These are phyloP conservation scores for Claviceps cyperi DNA, from an alignment of 2,329 filamentous ascomycete species.

Conservation along the genomic window DNA sequence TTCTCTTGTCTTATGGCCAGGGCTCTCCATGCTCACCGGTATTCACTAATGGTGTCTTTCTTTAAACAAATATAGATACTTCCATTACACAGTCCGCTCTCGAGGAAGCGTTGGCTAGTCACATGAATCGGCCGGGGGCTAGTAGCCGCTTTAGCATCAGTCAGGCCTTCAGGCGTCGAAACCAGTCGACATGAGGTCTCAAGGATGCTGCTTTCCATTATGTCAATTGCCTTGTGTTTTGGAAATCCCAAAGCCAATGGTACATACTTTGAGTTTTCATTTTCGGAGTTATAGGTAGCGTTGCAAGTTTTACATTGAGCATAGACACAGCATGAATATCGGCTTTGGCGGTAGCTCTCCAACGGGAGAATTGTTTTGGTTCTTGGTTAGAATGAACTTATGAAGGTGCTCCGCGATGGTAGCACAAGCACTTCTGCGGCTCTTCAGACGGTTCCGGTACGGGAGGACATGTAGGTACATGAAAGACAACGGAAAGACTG, in stretches of 20 bases:
- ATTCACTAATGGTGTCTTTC: neutral
- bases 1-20: neutral
- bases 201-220: neutral
- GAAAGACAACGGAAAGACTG: too few species aligned
- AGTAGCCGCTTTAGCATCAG: slow-evolving; percentile 50
- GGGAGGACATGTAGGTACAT: too few species aligned
- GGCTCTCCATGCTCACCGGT: neutral
- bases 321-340: neutral
- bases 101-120: slow-evolving; percentile 58
- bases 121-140: slow-evolving; percentile 22
- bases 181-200: slow-evolving; percentile 22
- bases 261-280: neutral
- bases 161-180: slow-evolving; percentile 49
- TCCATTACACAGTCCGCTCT: slow-evolving; percentile 69
- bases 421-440: too few species aligned
- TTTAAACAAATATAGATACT: slow-evolving; percentile 37
- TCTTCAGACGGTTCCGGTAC: too few species aligned
- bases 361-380: neutral
- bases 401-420: too few species aligned
- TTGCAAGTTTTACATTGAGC: neutral
- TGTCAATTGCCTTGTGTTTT: neutral
- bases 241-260: neutral
- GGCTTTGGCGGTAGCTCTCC: neutral
- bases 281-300: neutral
- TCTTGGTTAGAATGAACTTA: neutral